phyloP scores from a whole-genome alignment of 169 alveolate species.

The Plasmodium vivax region DNA sequence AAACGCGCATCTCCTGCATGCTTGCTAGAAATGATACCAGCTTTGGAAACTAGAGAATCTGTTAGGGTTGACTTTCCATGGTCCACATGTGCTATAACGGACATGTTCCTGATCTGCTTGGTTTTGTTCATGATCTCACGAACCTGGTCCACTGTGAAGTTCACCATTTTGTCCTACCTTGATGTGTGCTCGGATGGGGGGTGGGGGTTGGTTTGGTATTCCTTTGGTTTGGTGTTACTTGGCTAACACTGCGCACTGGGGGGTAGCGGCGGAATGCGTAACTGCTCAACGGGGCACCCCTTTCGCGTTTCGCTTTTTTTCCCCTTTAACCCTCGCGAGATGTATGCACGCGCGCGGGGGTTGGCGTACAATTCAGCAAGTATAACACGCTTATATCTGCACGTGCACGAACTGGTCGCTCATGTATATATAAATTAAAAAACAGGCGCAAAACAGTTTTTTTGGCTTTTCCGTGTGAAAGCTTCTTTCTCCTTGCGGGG shows the following conservation, averaged over 20 bases:
- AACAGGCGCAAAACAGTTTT: background rate
- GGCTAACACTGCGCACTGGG: background rate
- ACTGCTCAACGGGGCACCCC: background rate
- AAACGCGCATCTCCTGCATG: constrained; percentile 99
- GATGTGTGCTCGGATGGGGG: background rate
- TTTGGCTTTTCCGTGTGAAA: background rate
- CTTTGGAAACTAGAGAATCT: constrained; percentile 98
- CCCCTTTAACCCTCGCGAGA: background rate
- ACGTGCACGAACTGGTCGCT: background rate
- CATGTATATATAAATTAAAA: background rate
- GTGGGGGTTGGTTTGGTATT: background rate
- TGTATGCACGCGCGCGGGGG: background rate
- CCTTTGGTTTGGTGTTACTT: background rate
- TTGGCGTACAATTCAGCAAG: background rate
- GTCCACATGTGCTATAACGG: constrained; percentile 99
- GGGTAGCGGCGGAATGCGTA: background rate
- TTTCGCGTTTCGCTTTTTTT: background rate
- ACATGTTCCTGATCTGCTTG: constrained; percentile 98
- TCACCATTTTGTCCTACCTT: constrained; percentile 90
- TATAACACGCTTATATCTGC: background rate
- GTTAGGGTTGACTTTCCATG: constrained; percentile 99
- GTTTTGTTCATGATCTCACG: constrained; percentile 99
- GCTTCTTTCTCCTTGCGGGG: background rate
- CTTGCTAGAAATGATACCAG: constrained; percentile 98
- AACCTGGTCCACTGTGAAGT: constrained; percentile 99